These are phyloP conservation scores for Lasiodiplodia gonubiensis DNA, from an alignment of 2,329 filamentous ascomycete species.

Conservation along the genomic window DNA sequence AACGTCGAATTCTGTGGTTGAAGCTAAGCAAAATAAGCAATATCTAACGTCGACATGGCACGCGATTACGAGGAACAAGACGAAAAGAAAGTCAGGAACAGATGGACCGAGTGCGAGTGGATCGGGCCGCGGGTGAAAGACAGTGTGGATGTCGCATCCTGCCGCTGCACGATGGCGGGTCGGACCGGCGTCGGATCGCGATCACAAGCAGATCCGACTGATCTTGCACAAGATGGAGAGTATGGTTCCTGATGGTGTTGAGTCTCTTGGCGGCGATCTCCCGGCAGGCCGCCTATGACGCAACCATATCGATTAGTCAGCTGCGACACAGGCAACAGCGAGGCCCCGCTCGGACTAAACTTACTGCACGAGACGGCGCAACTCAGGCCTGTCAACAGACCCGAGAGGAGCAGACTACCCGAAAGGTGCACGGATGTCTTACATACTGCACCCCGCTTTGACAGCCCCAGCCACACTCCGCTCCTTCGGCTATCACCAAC, in stretches of 20 bases:
- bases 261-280: not conserved
- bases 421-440: not conserved
- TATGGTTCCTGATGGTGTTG: conserved; percentile 2
- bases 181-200: not conserved
- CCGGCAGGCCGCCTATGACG: not conserved
- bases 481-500: not conserved
- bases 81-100: not conserved
- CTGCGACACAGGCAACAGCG: not conserved
- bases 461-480: not conserved
- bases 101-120: not conserved
- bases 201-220: not conserved
- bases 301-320: not conserved
- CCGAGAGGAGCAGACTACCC: too few species aligned
- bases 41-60: not conserved
- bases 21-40: conserved; percentile 6
- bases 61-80: not conserved
- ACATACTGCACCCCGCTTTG: not conserved
- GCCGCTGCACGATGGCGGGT: not conserved
- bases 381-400: too few species aligned
- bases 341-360: not conserved
- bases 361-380: not conserved
- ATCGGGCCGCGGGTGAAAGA: not conserved
- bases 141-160: not conserved
- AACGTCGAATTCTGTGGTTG: not conserved
- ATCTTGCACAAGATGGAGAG: not conserved